Conservation (phyloP, 2,329 filamentous ascomycete species). For the Microsporum audouinii region DNA sequence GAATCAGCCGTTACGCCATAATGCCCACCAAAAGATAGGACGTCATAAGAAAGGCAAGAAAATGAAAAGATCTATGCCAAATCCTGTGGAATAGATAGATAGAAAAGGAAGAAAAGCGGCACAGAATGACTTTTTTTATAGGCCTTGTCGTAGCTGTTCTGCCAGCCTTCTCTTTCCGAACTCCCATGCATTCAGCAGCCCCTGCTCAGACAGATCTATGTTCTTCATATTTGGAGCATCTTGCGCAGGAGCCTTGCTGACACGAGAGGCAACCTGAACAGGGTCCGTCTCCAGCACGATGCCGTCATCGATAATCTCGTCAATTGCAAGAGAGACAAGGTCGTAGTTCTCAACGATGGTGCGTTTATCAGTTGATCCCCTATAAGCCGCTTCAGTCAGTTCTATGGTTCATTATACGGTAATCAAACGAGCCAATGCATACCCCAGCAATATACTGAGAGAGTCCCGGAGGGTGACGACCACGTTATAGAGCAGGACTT, state of each 20-base stretch:
- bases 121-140: slow-evolving; percentile 38
- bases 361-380: slow-evolving; percentile 92
- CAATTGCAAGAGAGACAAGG: slow-evolving; percentile 81
- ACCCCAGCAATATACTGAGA: slow-evolving; percentile 87
- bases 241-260: slow-evolving; percentile 81
- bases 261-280: slow-evolving; percentile 80
- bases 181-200: slow-evolving; percentile 85
- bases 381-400: slow-evolving; percentile 30
- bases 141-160: slow-evolving; percentile 76
- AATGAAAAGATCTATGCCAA: slow-evolving; percentile 1
- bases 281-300: slow-evolving; percentile 97
- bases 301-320: slow-evolving; percentile 90
- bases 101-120: not conserved
- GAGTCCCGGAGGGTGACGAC: slow-evolving; percentile 83
- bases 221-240: slow-evolving; percentile 81
- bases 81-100: not conserved
- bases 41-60: slow-evolving; percentile 5
- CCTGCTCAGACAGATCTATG: slow-evolving; percentile 91
- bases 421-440: slow-evolving; percentile 22
- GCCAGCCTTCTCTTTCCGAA: slow-evolving; percentile 85
- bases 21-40: not conserved
- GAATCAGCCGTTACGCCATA: slow-evolving; percentile 4
- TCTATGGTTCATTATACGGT: not conserved
- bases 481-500: slow-evolving; percentile 91
- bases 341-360: slow-evolving; percentile 99